phyloP scores from a whole-genome alignment of 805 yeast genomes.

The Spathaspora passalidarum region DNA sequence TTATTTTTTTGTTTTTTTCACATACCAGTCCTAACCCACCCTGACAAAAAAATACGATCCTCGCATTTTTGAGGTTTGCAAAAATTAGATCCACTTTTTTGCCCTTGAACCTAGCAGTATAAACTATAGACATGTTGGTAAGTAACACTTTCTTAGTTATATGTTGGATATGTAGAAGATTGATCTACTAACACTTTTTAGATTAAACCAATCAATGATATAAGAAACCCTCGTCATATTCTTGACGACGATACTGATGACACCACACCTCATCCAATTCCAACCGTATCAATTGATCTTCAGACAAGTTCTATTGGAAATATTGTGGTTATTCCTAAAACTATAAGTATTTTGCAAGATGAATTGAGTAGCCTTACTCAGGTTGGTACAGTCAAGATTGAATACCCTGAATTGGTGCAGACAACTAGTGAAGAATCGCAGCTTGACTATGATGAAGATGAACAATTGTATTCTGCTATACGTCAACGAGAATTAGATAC shows the following conservation, averaged over 20 bases:
- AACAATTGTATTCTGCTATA: conserved; percentile 44
- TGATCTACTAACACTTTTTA: conserved; percentile 10
- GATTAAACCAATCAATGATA: conserved; percentile 51
- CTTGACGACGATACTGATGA: conserved; percentile 34
- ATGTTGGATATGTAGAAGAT: background rate
- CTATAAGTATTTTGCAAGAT: conserved; percentile 13
- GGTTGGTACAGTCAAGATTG: conserved; percentile 9
- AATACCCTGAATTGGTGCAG: conserved; percentile 10
- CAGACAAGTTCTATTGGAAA: conserved; percentile 13
- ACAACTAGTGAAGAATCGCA: conserved; percentile 7
- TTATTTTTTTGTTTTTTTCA: conserved; percentile 1
- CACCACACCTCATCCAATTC: conserved; percentile 23
- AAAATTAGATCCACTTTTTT: too few species aligned
- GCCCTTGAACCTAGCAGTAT: background rate
- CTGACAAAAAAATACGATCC: background rate
- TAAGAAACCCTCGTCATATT: conserved; percentile 50
- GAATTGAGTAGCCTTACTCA: background rate
- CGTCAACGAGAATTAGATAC: conserved; percentile 16
- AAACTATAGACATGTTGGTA: conserved; percentile 1
- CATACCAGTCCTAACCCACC: background rate
- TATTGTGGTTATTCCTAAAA: conserved; percentile 28
- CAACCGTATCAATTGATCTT: conserved; percentile 22
- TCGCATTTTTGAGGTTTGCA: too few species aligned
- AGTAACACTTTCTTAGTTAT: too few species aligned
- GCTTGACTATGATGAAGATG: conserved; percentile 30